A percentile compares a stretch with the other conserved stretches of the same genome.
Conservation (phyloP, 768 basidiomycete genomes). For the Plicaturopsis crispa region DNA sequence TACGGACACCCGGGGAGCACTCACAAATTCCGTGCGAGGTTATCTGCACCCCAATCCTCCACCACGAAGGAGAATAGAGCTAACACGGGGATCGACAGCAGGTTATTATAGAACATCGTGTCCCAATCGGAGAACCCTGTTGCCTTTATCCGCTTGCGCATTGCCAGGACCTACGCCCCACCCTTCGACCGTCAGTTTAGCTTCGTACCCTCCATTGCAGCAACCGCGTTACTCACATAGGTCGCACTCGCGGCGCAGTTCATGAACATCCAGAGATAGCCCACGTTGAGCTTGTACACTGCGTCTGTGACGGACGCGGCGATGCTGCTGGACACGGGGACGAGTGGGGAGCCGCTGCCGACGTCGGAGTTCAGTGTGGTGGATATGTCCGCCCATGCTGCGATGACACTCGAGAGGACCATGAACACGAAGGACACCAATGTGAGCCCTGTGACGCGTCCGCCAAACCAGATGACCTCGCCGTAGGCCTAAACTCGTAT, state of each 20-base stretch:
- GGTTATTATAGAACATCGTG: slow-evolving; percentile 98
- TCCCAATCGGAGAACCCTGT: slow-evolving; percentile 99
- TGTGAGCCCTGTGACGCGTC: slow-evolving; percentile 79
- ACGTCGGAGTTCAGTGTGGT: slow-evolving; percentile 22
- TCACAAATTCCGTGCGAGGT: slow-evolving; percentile 82
- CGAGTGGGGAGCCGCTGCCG: slow-evolving; percentile 16
- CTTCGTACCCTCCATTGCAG: no score
- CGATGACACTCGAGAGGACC: slow-evolving; percentile 92
- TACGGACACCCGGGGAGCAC: no score
- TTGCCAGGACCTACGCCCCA: slow-evolving; percentile 90
- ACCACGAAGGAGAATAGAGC: slow-evolving; percentile 71
- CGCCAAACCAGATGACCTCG: slow-evolving; percentile 95
- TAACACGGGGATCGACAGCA: slow-evolving; percentile 89
- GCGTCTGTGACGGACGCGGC: slow-evolving; percentile 32
- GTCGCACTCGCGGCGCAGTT: slow-evolving; percentile 89
- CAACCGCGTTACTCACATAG: slow-evolving; percentile 56
- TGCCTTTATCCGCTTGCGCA: slow-evolving; percentile 93
- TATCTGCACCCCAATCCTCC: slow-evolving; percentile 86
- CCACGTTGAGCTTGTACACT: slow-evolving; percentile 56
- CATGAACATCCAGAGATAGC: slow-evolving; percentile 94
- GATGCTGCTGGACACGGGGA: slow-evolving; percentile 17
- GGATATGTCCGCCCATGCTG: slow-evolving; percentile 91
- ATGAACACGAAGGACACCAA: slow-evolving; percentile 88
- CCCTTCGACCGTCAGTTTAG: no score
- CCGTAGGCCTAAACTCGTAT: slow-evolving; percentile 72